Conservation (phyloP, 78 protist species). For the Parvularia atlantis region DNA sequence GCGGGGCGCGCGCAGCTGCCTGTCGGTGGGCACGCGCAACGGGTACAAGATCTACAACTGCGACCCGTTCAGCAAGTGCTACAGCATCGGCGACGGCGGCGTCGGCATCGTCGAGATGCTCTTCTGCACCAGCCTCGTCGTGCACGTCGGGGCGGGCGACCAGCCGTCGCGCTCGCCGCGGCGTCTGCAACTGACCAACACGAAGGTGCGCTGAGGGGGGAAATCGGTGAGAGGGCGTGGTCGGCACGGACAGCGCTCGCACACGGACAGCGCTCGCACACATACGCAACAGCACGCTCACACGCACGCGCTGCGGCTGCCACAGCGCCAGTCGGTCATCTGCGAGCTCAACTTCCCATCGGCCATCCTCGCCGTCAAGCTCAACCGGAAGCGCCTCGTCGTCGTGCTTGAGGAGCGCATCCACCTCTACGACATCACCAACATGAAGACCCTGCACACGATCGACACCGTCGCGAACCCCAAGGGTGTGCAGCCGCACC, state of each 20-base stretch:
- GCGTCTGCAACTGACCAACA: constrained; percentile 48
- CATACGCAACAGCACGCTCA: too few relatives aligned
- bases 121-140: constrained; percentile 82
- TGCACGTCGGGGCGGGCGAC: constrained; percentile 84
- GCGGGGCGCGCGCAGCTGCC: constrained; percentile 56
- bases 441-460: constrained; percentile 54
- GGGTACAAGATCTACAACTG: constrained; percentile 84
- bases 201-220: too few relatives aligned
- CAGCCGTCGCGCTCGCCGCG: constrained; percentile 53
- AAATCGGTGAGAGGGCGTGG: too few relatives aligned
- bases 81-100: constrained; percentile 66
- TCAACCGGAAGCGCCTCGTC: constrained; percentile 30
- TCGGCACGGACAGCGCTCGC: too few relatives aligned
- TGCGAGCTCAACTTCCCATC: constrained; percentile 9
- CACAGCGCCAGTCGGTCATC: not conserved
- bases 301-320: not conserved
- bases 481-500: constrained; percentile 24
- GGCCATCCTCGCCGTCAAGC: constrained; percentile 10
- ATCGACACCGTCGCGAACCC: constrained; percentile 52
- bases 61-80: constrained; percentile 77
- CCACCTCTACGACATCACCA: constrained; percentile 60
- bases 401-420: constrained; percentile 54
- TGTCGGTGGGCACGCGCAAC: constrained; percentile 76
- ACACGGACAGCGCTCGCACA: too few relatives aligned
- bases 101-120: constrained; percentile 85